Conservation (phyloP, 768 basidiomycete species). For the Phlebiopsis gigantea region DNA sequence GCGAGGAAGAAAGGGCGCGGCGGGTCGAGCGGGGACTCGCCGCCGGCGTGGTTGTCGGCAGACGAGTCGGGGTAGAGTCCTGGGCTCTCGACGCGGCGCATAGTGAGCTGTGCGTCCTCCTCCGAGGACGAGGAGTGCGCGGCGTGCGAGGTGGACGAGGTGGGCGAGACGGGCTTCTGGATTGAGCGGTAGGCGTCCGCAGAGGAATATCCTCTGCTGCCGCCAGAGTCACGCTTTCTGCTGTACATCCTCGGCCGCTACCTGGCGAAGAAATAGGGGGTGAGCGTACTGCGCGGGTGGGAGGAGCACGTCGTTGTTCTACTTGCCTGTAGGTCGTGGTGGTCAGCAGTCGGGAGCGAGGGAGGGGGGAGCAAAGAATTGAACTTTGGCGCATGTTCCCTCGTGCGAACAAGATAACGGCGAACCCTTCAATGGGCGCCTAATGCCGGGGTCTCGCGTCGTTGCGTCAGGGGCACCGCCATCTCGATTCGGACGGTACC, state of each 20-base stretch:
- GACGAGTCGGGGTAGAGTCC: neutral
- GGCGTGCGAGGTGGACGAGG: conserved; percentile 12
- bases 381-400: neutral
- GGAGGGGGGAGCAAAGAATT: neutral
- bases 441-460: neutral
- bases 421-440: neutral
- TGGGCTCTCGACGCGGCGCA: neutral
- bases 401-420: conserved; percentile 5
- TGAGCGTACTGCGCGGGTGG: neutral
- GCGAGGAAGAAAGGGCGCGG: conserved; percentile 36
- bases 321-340: neutral
- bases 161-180: conserved; percentile 15
- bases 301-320: neutral
- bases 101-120: conserved; percentile 16
- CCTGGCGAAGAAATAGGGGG: neutral
- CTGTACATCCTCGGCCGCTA: conserved; percentile 5
- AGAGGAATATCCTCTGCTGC: conserved; percentile 18
- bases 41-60: neutral
- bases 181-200: conserved; percentile 25
- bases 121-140: conserved; percentile 18
- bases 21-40: conserved; percentile 22
- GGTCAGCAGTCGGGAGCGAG: neutral
- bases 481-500: neutral
- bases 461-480: conserved; percentile 2
- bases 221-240: conserved; percentile 14